Evolutionary conservation across 108 stramenopile genomes (phyloP), one percentile per base, ranked within the genome.

Genomic region (Cyclotella atomus): DNA sequence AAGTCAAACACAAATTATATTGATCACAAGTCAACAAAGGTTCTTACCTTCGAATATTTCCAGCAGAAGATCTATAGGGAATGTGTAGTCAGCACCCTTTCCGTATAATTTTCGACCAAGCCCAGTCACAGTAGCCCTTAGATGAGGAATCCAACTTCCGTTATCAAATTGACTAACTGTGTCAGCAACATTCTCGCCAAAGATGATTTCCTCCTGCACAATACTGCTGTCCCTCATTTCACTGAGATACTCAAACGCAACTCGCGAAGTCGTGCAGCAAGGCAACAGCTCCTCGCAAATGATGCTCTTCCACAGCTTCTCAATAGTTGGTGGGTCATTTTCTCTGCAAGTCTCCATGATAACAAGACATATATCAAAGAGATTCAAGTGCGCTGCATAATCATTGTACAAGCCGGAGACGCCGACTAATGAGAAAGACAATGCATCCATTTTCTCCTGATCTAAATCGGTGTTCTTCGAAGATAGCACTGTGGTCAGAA

Each of bases 321-420:
- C 24, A 45, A 94, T 89, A 24, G 50, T 72, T n/a, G 70, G 69
- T 9, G 25, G 43, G 38, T 96, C 85, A 29, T 84, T 65, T 61
- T 80, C 68, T 10, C 71, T 69, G 47, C 93, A 93, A 9, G 82
- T 81, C 41, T 88, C 83, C 20, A 94, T 74, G 28, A 96, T 77
- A 2, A 83, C 56, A 60, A 96, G 70, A 44, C 93, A 96, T 30
- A 85, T 63, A 59, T 93, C 92, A 67, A 83, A 92, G 27, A 94
- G 82, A 59, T 84, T 80, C 52, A 89, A 72, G 0, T 77, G 77
- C 8, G 72, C 75, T 10, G 91, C 85, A 75, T 83, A 92, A 10
- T 89, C 86, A 63, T 94, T 96, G 84, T 91, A 91, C 14, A 96
- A 64, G 19, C 85, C 85, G 7, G 87, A 86, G 12, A 87, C 85